Evolutionary conservation across 768 basidiomycete species (phyloP).

Genomic region (Kondoa malvinella): DNA sequence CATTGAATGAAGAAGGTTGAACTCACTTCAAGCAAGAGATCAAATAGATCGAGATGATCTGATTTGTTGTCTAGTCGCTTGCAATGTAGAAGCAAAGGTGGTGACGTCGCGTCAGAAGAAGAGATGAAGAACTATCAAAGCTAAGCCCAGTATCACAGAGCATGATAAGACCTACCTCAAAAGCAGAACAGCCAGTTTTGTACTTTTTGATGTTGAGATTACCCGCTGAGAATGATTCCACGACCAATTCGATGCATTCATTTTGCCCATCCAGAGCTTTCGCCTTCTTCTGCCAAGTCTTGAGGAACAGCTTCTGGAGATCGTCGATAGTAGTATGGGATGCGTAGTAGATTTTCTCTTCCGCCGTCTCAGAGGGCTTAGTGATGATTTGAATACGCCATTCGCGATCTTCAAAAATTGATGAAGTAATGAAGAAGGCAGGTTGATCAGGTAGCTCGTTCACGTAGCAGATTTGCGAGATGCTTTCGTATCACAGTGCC

Average conservation of each 20-base stretch:
- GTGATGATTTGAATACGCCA: background rate
- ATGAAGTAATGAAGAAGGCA: background rate
- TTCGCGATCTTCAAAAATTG: background rate
- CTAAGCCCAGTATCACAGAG: background rate
- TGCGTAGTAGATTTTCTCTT: background rate
- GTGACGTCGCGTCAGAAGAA: too few relatives aligned
- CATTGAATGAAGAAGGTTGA: background rate
- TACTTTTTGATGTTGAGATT: background rate
- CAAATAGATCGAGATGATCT: background rate
- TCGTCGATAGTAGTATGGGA: background rate
- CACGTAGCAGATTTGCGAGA: background rate
- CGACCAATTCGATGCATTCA: background rate
- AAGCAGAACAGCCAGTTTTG: background rate
- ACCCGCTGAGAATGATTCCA: background rate
- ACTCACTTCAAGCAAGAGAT: background rate
- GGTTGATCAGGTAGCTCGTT: background rate
- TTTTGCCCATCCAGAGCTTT: background rate
- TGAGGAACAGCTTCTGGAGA: background rate
- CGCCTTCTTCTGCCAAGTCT: background rate
- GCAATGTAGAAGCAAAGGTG: too few relatives aligned
- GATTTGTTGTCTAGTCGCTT: background rate
- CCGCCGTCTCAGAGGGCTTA: background rate
- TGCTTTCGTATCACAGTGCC: background rate
- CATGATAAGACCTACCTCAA: background rate
- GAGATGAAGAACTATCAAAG: too few relatives aligned